Percentiles rank a stretch among this genome's conserved stretches.
Evolutionary conservation across 2,329 filamentous ascomycete genomes (phyloP).

Genomic region (Chaetothyriales sp.): DNA sequence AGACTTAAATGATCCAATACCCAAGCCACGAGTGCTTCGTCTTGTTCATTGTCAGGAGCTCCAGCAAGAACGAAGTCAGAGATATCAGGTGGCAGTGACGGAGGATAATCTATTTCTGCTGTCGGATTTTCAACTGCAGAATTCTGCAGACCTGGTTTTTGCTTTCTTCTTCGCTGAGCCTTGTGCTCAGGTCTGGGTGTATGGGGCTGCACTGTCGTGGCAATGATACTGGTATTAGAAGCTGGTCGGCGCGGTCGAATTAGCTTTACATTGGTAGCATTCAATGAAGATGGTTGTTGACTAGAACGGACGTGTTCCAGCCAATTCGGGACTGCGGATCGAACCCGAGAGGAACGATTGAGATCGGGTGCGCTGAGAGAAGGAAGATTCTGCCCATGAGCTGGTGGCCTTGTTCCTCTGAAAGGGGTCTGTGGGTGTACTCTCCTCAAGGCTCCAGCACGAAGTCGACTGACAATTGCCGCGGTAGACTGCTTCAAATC

Average conservation of each 20-base stretch:
- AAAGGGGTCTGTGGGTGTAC: background rate
- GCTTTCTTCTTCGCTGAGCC: background rate
- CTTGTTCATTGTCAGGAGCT: background rate
- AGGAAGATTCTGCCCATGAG: background rate
- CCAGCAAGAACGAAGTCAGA: background rate
- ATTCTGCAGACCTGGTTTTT: background rate
- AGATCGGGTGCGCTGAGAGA: background rate
- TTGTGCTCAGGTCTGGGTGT: background rate
- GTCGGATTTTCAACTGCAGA: background rate
- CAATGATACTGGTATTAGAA: background rate
- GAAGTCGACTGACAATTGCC: background rate
- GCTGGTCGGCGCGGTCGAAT: background rate
- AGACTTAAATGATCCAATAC: background rate
- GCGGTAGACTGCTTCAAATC: background rate
- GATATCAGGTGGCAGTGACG: background rate
- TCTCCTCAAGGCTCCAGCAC: background rate
- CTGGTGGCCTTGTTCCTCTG: background rate
- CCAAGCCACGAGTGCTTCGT: background rate
- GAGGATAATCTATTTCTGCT: background rate
- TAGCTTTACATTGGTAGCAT: background rate
- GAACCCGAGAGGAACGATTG: background rate
- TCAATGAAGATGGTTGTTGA: background rate
- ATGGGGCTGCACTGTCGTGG: background rate
- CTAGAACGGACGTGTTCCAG: background rate
- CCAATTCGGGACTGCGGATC: background rate